Percentiles rank a stretch among this genome's conserved stretches.
These are phyloP conservation scores for Apiotrichum laibachii DNA, from an alignment of 1,284 basidiomycete species.

Conservation along the genomic window DNA sequence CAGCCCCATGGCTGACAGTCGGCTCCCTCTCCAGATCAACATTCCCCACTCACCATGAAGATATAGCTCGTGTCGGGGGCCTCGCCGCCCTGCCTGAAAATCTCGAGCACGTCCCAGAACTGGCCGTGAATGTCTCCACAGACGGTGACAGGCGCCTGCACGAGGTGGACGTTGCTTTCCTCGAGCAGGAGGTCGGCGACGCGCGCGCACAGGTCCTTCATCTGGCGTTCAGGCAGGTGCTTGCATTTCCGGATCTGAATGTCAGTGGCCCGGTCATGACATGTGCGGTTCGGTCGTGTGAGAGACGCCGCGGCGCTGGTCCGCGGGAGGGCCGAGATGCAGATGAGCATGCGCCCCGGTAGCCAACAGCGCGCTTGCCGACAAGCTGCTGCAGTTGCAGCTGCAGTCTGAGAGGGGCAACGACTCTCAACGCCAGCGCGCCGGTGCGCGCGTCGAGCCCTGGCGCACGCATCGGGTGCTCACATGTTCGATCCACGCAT, in stretches of 20 bases:
- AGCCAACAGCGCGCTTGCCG: no score
- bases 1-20: no score
- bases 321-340: no score
- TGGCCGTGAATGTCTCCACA: conserved; percentile 61
- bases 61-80: conserved; percentile 90
- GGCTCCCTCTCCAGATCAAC: not conserved
- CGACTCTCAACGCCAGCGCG: no score
- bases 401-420: no score
- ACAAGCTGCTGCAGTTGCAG: no score
- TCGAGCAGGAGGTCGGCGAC: conserved; percentile 84
- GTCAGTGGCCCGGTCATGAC: no score
- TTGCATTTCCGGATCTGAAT: conserved; percentile 72
- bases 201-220: conserved; percentile 83
- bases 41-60: conserved; percentile 65
- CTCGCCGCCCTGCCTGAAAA: conserved; percentile 83
- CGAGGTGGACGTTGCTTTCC: conserved; percentile 92
- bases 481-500: conserved; percentile 26
- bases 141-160: conserved; percentile 84
- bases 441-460: no score
- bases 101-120: conserved; percentile 82
- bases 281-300: no score
- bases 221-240: conserved; percentile 84
- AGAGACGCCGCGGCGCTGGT: no score
- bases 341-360: no score
- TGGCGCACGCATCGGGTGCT: conserved; percentile 1